Conservation (phyloP, 805 yeast species). For the Saccharomycopsis sp. region DNA sequence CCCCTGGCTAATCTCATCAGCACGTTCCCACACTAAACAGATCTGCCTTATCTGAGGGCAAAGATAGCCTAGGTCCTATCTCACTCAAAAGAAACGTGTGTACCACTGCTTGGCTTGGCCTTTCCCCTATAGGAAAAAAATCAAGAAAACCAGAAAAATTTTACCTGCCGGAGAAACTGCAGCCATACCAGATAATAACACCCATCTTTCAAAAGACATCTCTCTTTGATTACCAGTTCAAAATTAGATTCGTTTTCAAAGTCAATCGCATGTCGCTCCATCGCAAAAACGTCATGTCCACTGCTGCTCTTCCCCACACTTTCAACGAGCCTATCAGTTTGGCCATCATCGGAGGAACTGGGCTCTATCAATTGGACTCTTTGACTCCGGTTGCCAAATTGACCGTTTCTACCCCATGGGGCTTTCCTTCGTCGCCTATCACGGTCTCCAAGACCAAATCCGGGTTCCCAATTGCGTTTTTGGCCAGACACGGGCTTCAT, state of each 20-base stretch:
- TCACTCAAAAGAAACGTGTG: no score
- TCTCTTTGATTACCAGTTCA: neutral
- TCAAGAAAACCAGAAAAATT: no score
- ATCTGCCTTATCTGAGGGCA: no score
- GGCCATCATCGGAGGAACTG: conserved; percentile 97
- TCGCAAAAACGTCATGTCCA: conserved; percentile 25
- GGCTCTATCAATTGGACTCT: conserved; percentile 81
- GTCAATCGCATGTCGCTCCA: conserved; percentile 30
- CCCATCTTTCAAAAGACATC: no score
- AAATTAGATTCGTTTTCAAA: neutral
- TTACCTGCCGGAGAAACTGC: no score
- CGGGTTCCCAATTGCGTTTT: conserved; percentile 85
- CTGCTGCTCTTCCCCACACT: conserved; percentile 38
- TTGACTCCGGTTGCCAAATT: conserved; percentile 80
- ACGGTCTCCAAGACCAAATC: conserved; percentile 72
- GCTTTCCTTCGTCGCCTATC: conserved; percentile 88
- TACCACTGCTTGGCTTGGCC: no score
- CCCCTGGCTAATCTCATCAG: no score
- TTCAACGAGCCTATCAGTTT: conserved; percentile 64
- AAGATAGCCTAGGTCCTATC: no score
- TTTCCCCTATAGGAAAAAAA: no score
- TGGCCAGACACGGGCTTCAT: conserved; percentile 89
- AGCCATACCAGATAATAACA: neutral
- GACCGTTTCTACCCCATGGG: conserved; percentile 92
- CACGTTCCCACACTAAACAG: no score